Evolutionary conservation across 164 flowering plant genomes (phyloP), one percentile per base, ranked within the genome.

Genomic region (Akebia trifoliata): DNA sequence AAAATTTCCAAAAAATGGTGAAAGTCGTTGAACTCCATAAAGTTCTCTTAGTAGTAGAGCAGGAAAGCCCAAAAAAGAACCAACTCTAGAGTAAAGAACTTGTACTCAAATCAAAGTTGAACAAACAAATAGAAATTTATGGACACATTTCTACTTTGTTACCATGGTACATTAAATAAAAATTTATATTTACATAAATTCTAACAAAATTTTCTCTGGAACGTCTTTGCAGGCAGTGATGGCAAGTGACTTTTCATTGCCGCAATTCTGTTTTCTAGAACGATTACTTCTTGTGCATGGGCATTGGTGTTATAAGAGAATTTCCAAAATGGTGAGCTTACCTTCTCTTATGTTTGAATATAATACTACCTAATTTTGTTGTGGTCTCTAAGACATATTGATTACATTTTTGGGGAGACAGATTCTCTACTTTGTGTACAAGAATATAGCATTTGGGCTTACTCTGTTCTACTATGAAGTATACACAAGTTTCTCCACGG

Each of bases 281-380:
- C 70, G 83, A 12, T 50, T 83, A 28, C 80, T 83, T 24, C 37
- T 83, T 59, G 85, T 83, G 45, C 88, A 83, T 62, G 88, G 88
- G 18, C 88, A 83, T 39, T 83, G 88, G 88, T 83, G 88, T 51
- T 83, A 83, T 72, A 76, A 71, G 70, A 76, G 88, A 61, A 80
- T 83, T 21, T 59, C 85, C 17, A 65, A 76, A 52, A 83, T 80
- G 88, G 83, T 82, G 56, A 64, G 11, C 14, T 9, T 31, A 4
- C n/a, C 8, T 58, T 10, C 18, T 42, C 21, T 28, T 36, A 39
- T 17, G 43, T 34, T 38, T 5, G 18, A 30, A 24, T n/a, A 1
- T 6, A 21, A 20, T 6, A 22, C 8, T 29, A 8, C 10, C 0
- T 34, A 4, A 15, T 35, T 4, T 17, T 12, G n/a, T 48, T 35